Percentiles rank a stretch among this genome's conserved stretches.
phyloP scores from a whole-genome alignment of 176 grass and related monocot genomes.

The Guadua angustifolia region DNA sequence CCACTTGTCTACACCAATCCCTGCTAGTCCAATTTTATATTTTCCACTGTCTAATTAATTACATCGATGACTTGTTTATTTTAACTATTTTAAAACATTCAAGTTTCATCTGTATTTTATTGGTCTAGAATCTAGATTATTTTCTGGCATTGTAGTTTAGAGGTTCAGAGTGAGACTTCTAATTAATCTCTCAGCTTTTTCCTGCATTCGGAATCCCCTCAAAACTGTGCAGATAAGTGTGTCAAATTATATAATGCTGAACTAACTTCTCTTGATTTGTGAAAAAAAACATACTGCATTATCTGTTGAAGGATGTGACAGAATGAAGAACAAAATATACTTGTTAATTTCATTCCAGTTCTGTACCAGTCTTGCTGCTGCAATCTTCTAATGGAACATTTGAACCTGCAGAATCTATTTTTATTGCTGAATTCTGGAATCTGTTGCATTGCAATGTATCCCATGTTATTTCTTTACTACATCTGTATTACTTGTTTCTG shows the following conservation, averaged over 20 bases:
- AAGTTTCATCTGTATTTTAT: background rate
- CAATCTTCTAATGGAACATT: constrained; percentile 22
- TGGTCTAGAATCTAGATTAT: background rate
- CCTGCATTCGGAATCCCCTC: background rate
- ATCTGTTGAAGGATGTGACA: background rate
- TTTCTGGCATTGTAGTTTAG: background rate
- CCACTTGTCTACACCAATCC: background rate
- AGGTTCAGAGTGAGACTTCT: background rate
- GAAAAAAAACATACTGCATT: background rate
- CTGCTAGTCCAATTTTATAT: background rate
- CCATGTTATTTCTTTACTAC: background rate
- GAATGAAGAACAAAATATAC: background rate
- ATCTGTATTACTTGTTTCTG: constrained; percentile 15
- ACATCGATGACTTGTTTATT: background rate
- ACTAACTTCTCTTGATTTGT: background rate
- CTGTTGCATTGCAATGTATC: background rate
- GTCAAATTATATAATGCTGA: constrained; percentile 7
- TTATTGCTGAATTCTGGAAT: background rate
- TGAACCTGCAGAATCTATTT: background rate
- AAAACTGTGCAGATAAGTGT: background rate
- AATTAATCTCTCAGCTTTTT: background rate
- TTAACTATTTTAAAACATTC: background rate
- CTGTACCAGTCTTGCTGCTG: background rate
- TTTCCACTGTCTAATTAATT: constrained; percentile 1
- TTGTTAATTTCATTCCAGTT: background rate